These are phyloP conservation scores for Diaporthe helianthi DNA, from an alignment of 2,329 filamentous ascomycete genomes.

Conservation along the genomic window DNA sequence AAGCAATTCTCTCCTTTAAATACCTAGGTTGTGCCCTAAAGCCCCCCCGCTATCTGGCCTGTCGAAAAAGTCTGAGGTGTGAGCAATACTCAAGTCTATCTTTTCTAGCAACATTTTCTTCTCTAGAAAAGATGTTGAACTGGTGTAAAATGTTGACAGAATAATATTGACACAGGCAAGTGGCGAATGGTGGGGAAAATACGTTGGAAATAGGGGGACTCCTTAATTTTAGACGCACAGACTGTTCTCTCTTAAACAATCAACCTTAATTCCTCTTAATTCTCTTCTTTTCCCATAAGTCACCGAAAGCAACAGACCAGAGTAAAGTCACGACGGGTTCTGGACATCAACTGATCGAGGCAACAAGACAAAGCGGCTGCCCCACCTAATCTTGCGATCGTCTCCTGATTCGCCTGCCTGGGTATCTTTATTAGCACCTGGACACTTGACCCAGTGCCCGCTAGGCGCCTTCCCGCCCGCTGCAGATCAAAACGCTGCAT, in stretches of 20 bases:
- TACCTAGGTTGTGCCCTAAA: too few species aligned
- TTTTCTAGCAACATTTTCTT: background rate
- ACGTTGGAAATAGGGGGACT: background rate
- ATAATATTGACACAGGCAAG: too few species aligned
- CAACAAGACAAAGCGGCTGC: background rate
- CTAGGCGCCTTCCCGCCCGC: background rate
- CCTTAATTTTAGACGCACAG: background rate
- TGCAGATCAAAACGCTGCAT: constrained; percentile 15
- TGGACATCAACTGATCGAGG: constrained; percentile 11
- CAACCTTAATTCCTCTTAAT: background rate
- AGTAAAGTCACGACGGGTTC: background rate
- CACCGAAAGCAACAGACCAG: background rate
- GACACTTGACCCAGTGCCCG: background rate
- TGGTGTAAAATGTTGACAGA: background rate
- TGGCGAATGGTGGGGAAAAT: background rate
- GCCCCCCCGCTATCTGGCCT: too few species aligned
- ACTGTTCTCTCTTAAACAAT: background rate
- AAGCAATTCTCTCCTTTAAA: background rate
- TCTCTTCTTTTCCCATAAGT: too few species aligned
- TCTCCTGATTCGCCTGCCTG: constrained; percentile 24
- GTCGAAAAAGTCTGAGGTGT: too few species aligned
- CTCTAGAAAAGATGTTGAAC: background rate
- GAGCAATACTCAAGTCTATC: background rate
- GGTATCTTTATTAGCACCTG: too few species aligned
- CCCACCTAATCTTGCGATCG: constrained; percentile 28